Evolutionary conservation across 495 filamentous ascomycete genomes (phyloP).

Genomic region (Neurospora sublineolata): DNA sequence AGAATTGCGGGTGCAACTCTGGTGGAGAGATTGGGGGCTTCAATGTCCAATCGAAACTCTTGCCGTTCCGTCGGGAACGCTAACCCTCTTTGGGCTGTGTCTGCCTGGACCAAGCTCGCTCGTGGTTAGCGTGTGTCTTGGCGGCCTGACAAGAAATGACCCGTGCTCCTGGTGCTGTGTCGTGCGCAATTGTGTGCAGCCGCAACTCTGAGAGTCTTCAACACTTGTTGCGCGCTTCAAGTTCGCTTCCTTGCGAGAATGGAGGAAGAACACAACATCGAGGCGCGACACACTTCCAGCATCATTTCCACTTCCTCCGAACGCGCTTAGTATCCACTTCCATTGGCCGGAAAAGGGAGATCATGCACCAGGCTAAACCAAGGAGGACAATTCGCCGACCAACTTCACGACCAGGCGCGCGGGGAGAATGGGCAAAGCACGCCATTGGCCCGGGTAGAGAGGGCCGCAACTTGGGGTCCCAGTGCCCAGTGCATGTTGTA

Average conservation of each 20-base stretch:
- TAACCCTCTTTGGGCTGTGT: background rate
- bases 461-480: background rate
- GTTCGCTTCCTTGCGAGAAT: background rate
- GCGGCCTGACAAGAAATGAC: background rate
- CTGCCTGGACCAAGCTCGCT: background rate
- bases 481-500: background rate
- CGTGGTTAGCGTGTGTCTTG: background rate
- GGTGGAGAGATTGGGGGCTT: background rate
- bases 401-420: background rate
- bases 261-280: background rate
- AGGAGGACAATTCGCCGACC: background rate
- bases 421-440: background rate
- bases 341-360: constrained; percentile 3
- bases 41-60: background rate
- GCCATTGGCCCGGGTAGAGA: background rate
- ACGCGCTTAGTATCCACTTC: constrained; percentile 3
- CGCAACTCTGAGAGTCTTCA: background rate
- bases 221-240: background rate
- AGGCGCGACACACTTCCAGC: background rate
- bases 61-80: constrained; percentile 8
- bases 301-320: background rate
- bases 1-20: background rate
- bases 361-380: constrained; percentile 1
- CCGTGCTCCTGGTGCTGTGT: background rate
- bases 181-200: background rate